A percentile compares a stretch with the other conserved stretches of the same genome.
phyloP scores from a whole-genome alignment of 805 yeast species.

The Candida golubevii region DNA sequence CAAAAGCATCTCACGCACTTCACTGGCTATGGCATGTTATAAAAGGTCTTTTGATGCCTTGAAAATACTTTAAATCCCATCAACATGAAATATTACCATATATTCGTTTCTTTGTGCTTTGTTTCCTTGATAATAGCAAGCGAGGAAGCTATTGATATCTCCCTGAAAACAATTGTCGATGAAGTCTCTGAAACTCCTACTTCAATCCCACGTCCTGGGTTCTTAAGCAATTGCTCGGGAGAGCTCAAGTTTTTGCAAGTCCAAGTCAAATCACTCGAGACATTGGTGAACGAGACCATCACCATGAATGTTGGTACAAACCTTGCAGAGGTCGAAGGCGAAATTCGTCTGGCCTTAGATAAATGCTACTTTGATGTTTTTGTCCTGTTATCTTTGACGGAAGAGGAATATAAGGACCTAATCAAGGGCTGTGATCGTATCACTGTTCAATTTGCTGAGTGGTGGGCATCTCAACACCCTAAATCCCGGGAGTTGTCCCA shows the following conservation, averaged over 20 bases:
- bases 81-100: not conserved
- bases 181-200: not conserved
- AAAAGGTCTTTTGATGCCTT: too few species aligned
- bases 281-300: not conserved
- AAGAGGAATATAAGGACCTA: not conserved
- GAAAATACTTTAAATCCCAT: too few species aligned
- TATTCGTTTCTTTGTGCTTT: not conserved
- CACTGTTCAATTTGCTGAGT: too few species aligned
- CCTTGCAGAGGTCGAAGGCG: too few species aligned
- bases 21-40: too few species aligned
- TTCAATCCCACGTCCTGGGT: not conserved
- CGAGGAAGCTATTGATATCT: not conserved
- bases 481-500: too few species aligned
- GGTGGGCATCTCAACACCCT: too few species aligned
- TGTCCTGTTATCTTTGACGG: constrained; percentile 5
- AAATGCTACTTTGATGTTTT: not conserved
- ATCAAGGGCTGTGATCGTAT: too few species aligned
- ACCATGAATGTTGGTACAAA: too few species aligned
- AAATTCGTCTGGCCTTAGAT: not conserved
- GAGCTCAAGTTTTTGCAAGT: not conserved
- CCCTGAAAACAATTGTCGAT: not conserved
- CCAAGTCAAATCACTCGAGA: not conserved
- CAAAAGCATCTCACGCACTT: too few species aligned
- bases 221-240: not conserved
- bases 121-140: not conserved